Conservation (phyloP, 1,284 basidiomycete species). For the Ustilago trichophora region DNA sequence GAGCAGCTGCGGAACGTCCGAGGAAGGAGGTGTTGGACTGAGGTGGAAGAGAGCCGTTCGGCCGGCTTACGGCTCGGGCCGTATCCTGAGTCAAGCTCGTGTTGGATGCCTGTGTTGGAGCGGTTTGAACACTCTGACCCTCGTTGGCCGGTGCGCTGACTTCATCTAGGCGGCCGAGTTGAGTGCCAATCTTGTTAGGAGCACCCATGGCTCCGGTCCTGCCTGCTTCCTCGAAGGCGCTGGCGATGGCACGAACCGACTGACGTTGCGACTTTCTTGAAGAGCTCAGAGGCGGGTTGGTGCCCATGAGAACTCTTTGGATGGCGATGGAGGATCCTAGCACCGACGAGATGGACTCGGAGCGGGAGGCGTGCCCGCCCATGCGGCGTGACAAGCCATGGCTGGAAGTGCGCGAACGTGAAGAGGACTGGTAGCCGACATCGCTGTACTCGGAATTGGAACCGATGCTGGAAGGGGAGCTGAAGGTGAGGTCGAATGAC, state of each 20-base stretch:
- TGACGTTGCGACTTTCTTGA: slow-evolving; percentile 14
- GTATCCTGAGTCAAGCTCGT: background rate
- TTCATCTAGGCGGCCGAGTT: slow-evolving; percentile 18
- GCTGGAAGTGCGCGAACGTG: slow-evolving; percentile 17
- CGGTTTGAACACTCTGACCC: background rate
- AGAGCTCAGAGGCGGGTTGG: background rate
- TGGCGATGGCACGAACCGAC: slow-evolving; percentile 30
- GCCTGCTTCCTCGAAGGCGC: slow-evolving; percentile 13
- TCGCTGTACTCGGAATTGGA: slow-evolving; percentile 41
- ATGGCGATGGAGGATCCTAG: slow-evolving; percentile 30
- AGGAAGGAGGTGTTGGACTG: background rate
- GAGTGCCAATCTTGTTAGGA: background rate
- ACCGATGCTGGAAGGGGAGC: slow-evolving; percentile 31
- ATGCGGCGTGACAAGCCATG: slow-evolving; percentile 5
- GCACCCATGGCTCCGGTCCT: background rate
- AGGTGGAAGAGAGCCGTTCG: background rate
- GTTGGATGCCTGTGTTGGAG: background rate
- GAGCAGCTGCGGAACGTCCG: background rate
- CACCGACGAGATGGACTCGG: slow-evolving; percentile 32
- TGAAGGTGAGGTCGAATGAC: slow-evolving; percentile 31
- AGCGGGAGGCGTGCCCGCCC: slow-evolving; percentile 14
- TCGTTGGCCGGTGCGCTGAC: background rate
- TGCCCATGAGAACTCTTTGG: slow-evolving; percentile 30
- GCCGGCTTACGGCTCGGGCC: too few species aligned
- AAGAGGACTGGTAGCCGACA: slow-evolving; percentile 12